Evolutionary conservation across 768 basidiomycete species (phyloP).

Genomic region (Leccinum olivaceopallidum): DNA sequence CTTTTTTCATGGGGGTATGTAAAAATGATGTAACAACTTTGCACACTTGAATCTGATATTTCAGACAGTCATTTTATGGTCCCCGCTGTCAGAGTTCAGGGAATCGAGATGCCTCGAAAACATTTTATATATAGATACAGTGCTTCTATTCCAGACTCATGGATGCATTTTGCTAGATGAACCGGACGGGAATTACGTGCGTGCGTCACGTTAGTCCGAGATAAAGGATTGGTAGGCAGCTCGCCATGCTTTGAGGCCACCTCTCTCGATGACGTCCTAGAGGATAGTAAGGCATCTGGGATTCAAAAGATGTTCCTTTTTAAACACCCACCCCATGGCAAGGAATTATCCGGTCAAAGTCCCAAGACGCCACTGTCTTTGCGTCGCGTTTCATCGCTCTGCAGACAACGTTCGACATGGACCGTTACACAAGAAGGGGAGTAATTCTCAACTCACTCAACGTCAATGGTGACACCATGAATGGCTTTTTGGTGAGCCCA

Average conservation of each 20-base stretch:
- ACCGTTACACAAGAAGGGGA: neutral
- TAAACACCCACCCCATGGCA: slow-evolving; percentile 55
- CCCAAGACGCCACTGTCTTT: slow-evolving; percentile 67
- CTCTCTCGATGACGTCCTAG: slow-evolving; percentile 62
- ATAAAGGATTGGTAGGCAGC: slow-evolving; percentile 39
- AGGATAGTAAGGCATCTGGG: slow-evolving; percentile 4
- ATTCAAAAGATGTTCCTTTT: neutral
- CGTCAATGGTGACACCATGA: slow-evolving; percentile 20
- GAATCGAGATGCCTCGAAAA: neutral
- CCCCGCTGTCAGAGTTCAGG: neutral
- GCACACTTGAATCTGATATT: neutral
- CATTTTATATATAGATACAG: slow-evolving; percentile 5
- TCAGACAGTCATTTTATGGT: neutral
- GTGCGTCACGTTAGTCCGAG: slow-evolving; percentile 10
- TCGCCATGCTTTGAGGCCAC: slow-evolving; percentile 57
- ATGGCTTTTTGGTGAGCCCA: slow-evolving; percentile 32
- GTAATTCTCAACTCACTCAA: slow-evolving; percentile 26
- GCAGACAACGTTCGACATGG: neutral
- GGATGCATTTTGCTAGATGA: neutral
- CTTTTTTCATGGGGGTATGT: neutral
- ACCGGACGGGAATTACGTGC: neutral
- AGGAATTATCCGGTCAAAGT: slow-evolving; percentile 72
- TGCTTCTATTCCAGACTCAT: neutral
- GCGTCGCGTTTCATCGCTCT: slow-evolving; percentile 64
- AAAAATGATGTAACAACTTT: neutral